Evolutionary conservation across 1,284 basidiomycete genomes (phyloP), one percentile per base, ranked within the genome.

Genomic region (Microbotryomycetes sp.): DNA sequence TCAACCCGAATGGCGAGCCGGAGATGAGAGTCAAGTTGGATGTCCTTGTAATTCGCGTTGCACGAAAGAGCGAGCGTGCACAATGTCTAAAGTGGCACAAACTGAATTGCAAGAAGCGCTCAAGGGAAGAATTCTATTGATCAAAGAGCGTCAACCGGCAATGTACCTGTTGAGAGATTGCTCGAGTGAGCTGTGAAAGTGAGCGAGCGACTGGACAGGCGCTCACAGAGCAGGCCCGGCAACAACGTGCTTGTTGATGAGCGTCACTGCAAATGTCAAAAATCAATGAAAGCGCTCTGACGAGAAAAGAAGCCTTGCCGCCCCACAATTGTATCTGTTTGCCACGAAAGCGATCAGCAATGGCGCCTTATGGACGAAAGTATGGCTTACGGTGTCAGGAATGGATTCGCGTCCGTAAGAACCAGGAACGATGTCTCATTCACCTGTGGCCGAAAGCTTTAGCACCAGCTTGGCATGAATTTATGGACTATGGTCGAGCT

Each of bases 361-460:
- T n/a, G n/a, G n/a, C n/a, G n/a, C n/a, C n/a, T n/a, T n/a, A n/a
- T 82, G 52, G 85, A 68, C 67, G 79, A 68, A 2, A 79, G 78
- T 21, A 82, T 62, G 73, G 85, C 85, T 73, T 80, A 82, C 2
- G 84, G 83, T 7, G 85, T 85, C 11, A 86, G 78, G 58, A 74
- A 79, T 2, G 78, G 70, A 65, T 83, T 76, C 9, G 70, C 70
- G 71, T 83, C 81, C 11, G 79, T 81, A 30, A 86, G 74, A n/a
- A 77, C 76, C 29, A 86, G 73, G 70, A 85, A 85, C 76, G 81
- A 77, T 0, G 84, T 85, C 45, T 79, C 74, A 67, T 78, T 78
- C 47, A 78, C 70, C 23, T 60, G 56, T 27, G 31, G 24, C 26
- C 23, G 28, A 52, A 26, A 11, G 18, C 28, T 16, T n/a, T 24